Evolutionary conservation across 75 land plant species (phyloP).

Genomic region (Adiantum capillusveneris): DNA sequence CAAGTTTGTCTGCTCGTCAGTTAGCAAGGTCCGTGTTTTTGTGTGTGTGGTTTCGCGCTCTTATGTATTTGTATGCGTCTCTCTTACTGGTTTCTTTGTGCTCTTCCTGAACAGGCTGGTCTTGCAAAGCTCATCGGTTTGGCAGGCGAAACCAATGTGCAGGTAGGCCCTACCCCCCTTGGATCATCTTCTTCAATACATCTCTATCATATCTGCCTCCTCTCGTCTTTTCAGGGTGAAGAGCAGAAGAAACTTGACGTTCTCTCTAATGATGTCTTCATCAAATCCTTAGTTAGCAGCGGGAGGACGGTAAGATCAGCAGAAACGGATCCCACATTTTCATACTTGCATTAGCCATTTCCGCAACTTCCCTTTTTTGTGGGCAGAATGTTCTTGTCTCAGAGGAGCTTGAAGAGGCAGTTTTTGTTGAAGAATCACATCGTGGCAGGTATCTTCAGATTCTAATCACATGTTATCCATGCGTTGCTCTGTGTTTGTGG

Average conservation of each 20-base stretch:
- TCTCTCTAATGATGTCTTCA: conserved; percentile 89
- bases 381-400: conserved; percentile 90
- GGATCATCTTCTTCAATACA: too few relatives aligned
- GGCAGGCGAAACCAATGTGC: conserved; percentile 95
- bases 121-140: conserved; percentile 94
- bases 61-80: neutral
- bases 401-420: conserved; percentile 95
- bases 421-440: conserved; percentile 58
- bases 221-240: conserved; percentile 55
- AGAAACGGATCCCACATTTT: too few relatives aligned
- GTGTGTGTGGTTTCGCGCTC: neutral
- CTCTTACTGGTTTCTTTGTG: neutral
- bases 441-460: conserved; percentile 84
- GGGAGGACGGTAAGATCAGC: conserved; percentile 82
- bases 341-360: neutral
- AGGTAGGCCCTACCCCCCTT: too few relatives aligned
- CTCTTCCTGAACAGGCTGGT: conserved; percentile 64
- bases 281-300: conserved; percentile 86
- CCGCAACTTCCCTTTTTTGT: neutral
- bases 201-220: neutral
- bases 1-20: conserved; percentile 96
- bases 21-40: conserved; percentile 63
- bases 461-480: too few relatives aligned
- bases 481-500: too few relatives aligned
- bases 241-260: conserved; percentile 97